Evolutionary conservation across 139 green algal species (phyloP).

Genomic region (Chlorella vulgaris): DNA sequence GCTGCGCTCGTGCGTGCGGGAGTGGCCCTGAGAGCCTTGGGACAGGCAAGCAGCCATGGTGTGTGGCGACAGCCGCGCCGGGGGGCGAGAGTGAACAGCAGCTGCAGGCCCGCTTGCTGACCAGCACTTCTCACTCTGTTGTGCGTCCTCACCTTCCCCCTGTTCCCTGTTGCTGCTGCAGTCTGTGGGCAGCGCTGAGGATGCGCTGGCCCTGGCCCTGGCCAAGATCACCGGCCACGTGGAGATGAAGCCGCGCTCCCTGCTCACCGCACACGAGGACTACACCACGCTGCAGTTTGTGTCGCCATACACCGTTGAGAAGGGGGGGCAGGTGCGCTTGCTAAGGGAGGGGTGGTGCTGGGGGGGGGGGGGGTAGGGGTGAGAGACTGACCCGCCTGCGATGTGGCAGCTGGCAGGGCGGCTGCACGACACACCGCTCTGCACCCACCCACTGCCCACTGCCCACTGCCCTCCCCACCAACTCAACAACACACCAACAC

Average conservation of each 20-base stretch:
- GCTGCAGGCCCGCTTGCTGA: no score
- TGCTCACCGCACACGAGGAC: slow-evolving; percentile 90
- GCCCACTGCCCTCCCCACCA: no score
- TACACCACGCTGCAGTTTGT: slow-evolving; percentile 76
- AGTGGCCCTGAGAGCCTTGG: no score
- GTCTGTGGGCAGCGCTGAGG: slow-evolving; percentile 47
- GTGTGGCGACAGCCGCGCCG: no score
- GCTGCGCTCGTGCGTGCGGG: no score
- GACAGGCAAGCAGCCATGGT: no score
- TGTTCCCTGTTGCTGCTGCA: neutral
- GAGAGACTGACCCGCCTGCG: neutral
- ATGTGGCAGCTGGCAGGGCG: neutral
- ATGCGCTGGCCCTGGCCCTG: slow-evolving; percentile 84
- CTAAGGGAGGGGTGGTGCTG: no score
- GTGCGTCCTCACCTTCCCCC: neutral
- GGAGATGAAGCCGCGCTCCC: slow-evolving; percentile 73
- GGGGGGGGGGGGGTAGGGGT: neutral
- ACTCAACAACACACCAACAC: no score
- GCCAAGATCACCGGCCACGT: slow-evolving; percentile 89
- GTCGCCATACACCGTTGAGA: slow-evolving; percentile 30
- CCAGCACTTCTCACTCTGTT: no score
- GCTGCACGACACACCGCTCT: no score
- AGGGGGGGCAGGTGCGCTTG: slow-evolving; percentile 28
- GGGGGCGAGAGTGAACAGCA: no score
- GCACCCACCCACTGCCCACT: no score